phyloP scores from a whole-genome alignment of 768 basidiomycete genomes.

The Nidularia sp. region DNA sequence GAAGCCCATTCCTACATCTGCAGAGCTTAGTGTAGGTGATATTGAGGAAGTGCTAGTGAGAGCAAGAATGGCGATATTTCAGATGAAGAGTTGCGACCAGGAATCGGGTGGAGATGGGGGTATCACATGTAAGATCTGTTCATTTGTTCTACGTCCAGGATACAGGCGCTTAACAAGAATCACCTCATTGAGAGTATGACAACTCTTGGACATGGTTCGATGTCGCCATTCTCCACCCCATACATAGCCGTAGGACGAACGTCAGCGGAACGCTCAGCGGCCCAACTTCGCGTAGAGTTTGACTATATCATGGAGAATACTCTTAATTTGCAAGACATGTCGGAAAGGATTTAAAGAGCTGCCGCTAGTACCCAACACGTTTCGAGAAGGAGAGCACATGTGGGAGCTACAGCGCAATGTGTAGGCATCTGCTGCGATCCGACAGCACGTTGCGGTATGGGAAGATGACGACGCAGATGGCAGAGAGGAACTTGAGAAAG shows the following conservation, averaged over 20 bases:
- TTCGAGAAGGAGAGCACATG: background rate
- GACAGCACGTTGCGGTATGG: background rate
- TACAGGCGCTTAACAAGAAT: too few relatives aligned
- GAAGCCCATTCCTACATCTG: background rate
- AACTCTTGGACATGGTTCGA: constrained; percentile 21
- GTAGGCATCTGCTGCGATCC: constrained; percentile 6
- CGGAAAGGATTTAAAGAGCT: too few relatives aligned
- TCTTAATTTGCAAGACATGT: too few relatives aligned
- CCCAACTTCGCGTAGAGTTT: background rate
- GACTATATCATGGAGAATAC: too few relatives aligned
- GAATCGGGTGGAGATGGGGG: constrained; percentile 16
- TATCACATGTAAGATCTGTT: constrained; percentile 5
- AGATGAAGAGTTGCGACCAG: constrained; percentile 13
- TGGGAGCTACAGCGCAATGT: constrained; percentile 17
- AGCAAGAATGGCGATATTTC: constrained; percentile 4
- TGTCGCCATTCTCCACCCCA: constrained; percentile 11
- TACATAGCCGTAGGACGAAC: too few relatives aligned
- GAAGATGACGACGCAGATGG: constrained; percentile 2
- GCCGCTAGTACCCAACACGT: too few relatives aligned
- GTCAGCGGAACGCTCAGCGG: too few relatives aligned
- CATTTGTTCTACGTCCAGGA: too few relatives aligned
- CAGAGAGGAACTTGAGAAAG: background rate
- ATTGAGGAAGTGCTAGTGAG: background rate
- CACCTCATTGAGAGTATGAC: constrained; percentile 10
- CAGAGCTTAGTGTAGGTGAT: too few relatives aligned